Evolutionary conservation across 768 basidiomycete genomes (phyloP), one percentile per base, ranked within the genome.

Genomic region (Favolaschia claudopus): DNA sequence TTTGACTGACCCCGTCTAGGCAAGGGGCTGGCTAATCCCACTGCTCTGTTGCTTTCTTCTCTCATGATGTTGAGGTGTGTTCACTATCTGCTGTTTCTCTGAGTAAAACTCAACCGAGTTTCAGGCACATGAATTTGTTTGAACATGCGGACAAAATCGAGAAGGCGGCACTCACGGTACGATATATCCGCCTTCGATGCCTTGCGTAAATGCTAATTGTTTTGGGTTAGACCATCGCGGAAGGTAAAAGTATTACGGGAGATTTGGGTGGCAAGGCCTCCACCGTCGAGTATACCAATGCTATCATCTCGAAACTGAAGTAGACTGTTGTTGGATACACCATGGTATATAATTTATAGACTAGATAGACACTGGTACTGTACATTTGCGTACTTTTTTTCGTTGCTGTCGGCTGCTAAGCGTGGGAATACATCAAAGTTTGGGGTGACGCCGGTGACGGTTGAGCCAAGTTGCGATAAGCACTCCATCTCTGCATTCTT

Each of bases 11-110:
- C 19, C 5, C 34, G 15, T 9, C 25, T 53, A 91, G 91, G 93
- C 69, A 92, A 94, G 72, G 93, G 93, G 62, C 80, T 95, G 66
- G 96, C 97, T 70, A 99, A 99, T 82, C 97, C 97, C n/a, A 99
- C 97, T n/a, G 97, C 97, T 4, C 85, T 99, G 40, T 81, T 99
- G 49, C 76, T 99, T 63, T 96, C 93, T 62, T 95, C 94, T 55
- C 78, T 99, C 61, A 99, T 99, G 97, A 98, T 99, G 96, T 75
- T 99, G 70, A 87, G 95, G 93, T 92, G 68, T 59, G 85, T 77
- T n/a, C n/a, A n/a, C 20, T 58, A 53, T 42, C 46, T 61, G 53
- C 55, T 58, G 29, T 58, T 54, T 60, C 19, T 24, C 62, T 43
- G 39, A 55, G 32, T 55, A 52, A 56, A 60, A 62, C 48, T 60